These are phyloP conservation scores for Lentinula edodes DNA, from an alignment of 768 basidiomycete species.

Conservation along the genomic window DNA sequence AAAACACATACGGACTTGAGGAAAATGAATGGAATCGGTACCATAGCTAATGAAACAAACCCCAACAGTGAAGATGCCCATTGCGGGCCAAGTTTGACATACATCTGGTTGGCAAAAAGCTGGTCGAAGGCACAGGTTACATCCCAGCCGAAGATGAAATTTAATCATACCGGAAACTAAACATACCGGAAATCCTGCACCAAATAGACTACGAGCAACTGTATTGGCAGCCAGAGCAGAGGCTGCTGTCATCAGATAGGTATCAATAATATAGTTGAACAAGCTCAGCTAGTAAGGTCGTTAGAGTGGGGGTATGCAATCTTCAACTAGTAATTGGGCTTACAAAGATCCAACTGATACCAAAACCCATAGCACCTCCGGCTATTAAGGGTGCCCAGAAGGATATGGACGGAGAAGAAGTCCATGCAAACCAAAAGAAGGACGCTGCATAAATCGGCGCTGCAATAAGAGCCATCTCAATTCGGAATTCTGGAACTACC, in stretches of 20 bases:
- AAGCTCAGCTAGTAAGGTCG: constrained; percentile 34
- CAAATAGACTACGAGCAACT: constrained; percentile 47
- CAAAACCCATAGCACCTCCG: constrained; percentile 45
- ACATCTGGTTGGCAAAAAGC: constrained; percentile 57
- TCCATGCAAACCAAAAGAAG: constrained; percentile 71
- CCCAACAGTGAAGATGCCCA: constrained; percentile 61
- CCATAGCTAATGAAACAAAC: constrained; percentile 42
- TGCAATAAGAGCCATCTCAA: constrained; percentile 43
- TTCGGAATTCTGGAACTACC: constrained; percentile 56
- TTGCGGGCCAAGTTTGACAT: constrained; percentile 36
- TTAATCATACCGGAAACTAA: background rate
- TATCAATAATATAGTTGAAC: constrained; percentile 59
- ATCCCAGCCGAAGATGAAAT: background rate
- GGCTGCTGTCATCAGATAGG: constrained; percentile 49
- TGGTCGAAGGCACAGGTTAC: constrained; percentile 11
- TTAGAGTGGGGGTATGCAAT: background rate
- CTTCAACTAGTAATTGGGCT: constrained; percentile 15
- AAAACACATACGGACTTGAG: constrained; percentile 23
- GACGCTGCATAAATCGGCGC: constrained; percentile 46
- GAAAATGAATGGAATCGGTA: constrained; percentile 47
- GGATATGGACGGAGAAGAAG: constrained; percentile 45
- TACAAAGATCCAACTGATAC: constrained; percentile 51
- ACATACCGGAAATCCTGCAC: constrained; percentile 45
- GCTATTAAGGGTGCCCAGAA: constrained; percentile 51
- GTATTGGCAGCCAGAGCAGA: constrained; percentile 52